These are phyloP conservation scores for Saccharomycopsis synnaedendra DNA, from an alignment of 805 yeast genomes.

Conservation along the genomic window DNA sequence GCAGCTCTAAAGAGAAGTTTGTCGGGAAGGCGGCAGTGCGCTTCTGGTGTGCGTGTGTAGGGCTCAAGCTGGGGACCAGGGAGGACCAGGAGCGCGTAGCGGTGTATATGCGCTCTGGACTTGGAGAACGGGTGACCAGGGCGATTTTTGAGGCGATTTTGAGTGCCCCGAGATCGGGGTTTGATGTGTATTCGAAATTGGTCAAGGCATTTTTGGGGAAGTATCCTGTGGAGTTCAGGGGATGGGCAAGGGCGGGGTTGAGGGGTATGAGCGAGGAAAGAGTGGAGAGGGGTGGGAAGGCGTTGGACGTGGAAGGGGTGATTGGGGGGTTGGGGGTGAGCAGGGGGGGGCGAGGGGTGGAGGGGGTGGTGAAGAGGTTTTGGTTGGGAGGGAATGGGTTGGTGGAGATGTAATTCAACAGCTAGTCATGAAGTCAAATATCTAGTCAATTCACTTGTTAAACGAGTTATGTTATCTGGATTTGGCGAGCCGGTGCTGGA, in stretches of 20 bases:
- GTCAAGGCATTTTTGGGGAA: constrained; percentile 38
- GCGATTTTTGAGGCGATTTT: constrained; percentile 32
- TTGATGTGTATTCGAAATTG: constrained; percentile 45
- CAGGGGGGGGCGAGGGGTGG: constrained; percentile 30
- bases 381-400: constrained; percentile 32
- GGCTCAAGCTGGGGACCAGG: constrained; percentile 33
- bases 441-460: too few relatives aligned
- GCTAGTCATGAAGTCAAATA: too few relatives aligned
- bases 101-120: constrained; percentile 21
- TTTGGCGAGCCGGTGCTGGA: too few relatives aligned
- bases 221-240: constrained; percentile 35
- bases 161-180: constrained; percentile 43
- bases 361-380: constrained; percentile 27
- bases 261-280: constrained; percentile 22
- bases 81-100: constrained; percentile 28
- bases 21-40: constrained; percentile 37
- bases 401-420: constrained; percentile 19
- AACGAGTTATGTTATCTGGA: too few relatives aligned
- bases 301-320: constrained; percentile 17
- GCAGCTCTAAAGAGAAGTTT: constrained; percentile 35
- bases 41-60: constrained; percentile 40
- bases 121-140: constrained; percentile 24
- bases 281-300: constrained; percentile 18
- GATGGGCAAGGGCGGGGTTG: constrained; percentile 32
- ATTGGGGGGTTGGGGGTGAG: constrained; percentile 28